Conservation (phyloP, 495 filamentous ascomycete genomes). For the Aspergillus carlsbadensis region DNA sequence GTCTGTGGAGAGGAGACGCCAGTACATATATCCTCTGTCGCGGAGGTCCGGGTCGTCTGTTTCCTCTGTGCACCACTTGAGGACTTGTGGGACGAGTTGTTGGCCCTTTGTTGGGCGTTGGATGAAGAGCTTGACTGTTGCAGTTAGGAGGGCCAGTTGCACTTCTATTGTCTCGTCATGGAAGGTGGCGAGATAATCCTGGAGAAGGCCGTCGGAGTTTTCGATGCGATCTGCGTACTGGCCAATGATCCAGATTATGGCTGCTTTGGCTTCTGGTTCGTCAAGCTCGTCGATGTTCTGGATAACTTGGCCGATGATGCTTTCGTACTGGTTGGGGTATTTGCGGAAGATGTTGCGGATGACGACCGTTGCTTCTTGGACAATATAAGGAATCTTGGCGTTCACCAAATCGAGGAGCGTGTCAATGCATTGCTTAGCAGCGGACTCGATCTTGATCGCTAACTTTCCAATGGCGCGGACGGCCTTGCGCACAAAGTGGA, state of each 20-base stretch:
- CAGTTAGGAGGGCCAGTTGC: constrained; percentile 90
- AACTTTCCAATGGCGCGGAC: constrained; percentile 97
- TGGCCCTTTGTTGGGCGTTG: constrained; percentile 94
- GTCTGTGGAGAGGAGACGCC: constrained; percentile 93
- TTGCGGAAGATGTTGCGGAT: constrained; percentile 99
- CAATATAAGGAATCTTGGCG: constrained; percentile 99
- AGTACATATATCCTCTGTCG: constrained; percentile 98
- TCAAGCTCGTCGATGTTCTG: constrained; percentile 96
- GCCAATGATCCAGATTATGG: constrained; percentile 99
- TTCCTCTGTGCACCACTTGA: constrained; percentile 98
- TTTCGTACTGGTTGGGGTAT: constrained; percentile 98
- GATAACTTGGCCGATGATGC: constrained; percentile 92
- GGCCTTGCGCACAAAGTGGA: constrained; percentile 97
- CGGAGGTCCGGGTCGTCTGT: constrained; percentile 97
- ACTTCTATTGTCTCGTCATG: constrained; percentile 93
- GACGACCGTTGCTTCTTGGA: constrained; percentile 99
- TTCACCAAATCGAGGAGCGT: constrained; percentile 89
- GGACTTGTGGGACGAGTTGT: constrained; percentile 87
- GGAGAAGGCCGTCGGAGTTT: constrained; percentile 88
- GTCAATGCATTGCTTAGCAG: constrained; percentile 86
- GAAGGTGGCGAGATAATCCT: constrained; percentile 93
- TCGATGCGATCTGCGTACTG: constrained; percentile 97
- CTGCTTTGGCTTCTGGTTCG: constrained; percentile 97
- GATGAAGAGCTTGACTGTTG: constrained; percentile 97
- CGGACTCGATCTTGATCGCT: constrained; percentile 98